Evolutionary conservation across 495 filamentous ascomycete genomes (phyloP).

Genomic region (Penicillium nucicola): DNA sequence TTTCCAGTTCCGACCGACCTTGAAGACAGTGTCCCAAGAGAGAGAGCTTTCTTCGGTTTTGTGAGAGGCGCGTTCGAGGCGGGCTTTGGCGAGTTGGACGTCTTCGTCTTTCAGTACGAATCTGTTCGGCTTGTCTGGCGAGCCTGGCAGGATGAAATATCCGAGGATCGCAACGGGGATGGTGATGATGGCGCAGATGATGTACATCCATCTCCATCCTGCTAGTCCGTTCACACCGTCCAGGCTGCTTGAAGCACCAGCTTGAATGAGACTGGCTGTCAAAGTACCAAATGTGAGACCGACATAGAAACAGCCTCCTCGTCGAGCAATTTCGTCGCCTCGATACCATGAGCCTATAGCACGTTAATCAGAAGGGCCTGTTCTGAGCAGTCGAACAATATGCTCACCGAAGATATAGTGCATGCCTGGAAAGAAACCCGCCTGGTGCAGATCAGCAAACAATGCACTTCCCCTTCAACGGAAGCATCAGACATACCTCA

Average conservation of each 20-base stretch:
- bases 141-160: slow-evolving; percentile 36
- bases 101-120: slow-evolving; percentile 39
- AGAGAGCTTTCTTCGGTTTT: slow-evolving; percentile 24
- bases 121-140: slow-evolving; percentile 43
- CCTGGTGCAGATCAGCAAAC: slow-evolving; percentile 14
- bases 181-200: slow-evolving; percentile 50
- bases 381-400: slow-evolving; percentile 48
- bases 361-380: slow-evolving; percentile 17
- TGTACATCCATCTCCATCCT: slow-evolving; percentile 56
- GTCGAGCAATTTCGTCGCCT: slow-evolving; percentile 38
- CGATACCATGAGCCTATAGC: slow-evolving; percentile 39
- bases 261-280: slow-evolving; percentile 50
- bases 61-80: slow-evolving; percentile 27
- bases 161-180: slow-evolving; percentile 46
- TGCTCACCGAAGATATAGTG: slow-evolving; percentile 46
- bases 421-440: slow-evolving; percentile 44
- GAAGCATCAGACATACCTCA: slow-evolving; percentile 45
- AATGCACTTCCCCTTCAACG: neutral
- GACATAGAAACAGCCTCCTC: slow-evolving; percentile 49
- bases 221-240: slow-evolving; percentile 45
- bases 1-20: slow-evolving; percentile 27
- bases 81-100: slow-evolving; percentile 25
- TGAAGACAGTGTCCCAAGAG: slow-evolving; percentile 22
- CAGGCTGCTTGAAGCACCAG: slow-evolving; percentile 38
- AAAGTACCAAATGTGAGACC: slow-evolving; percentile 47